phyloP scores from a whole-genome alignment of 371 early-diverging fungal genomes.

The Lichtheimia ramosa region DNA sequence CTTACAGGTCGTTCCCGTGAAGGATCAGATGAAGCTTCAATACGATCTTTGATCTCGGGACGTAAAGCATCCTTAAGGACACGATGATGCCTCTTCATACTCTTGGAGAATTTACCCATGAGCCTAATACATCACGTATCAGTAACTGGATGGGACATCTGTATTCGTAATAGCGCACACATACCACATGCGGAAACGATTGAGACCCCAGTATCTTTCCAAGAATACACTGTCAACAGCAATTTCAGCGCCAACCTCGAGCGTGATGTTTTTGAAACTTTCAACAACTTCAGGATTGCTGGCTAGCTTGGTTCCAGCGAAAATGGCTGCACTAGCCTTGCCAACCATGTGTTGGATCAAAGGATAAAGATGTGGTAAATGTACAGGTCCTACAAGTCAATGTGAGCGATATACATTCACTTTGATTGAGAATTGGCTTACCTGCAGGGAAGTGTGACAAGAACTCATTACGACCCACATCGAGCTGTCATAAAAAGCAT shows the following conservation, averaged over 20 bases:
- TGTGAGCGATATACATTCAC: neutral
- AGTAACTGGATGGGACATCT: too few relatives aligned
- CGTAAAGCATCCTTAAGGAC: constrained; percentile 6
- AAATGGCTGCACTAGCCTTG: constrained; percentile 20
- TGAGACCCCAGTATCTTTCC: constrained; percentile 12
- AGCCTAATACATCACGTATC: neutral
- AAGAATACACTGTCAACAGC: constrained; percentile 4
- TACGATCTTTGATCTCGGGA: constrained; percentile 8
- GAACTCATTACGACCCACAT: neutral
- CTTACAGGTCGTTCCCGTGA: constrained; percentile 7
- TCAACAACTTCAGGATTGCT: constrained; percentile 15
- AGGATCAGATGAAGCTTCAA: neutral
- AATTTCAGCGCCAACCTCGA: constrained; percentile 18
- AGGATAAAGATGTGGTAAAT: constrained; percentile 13
- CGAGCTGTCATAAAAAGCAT: neutral
- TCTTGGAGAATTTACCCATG: constrained; percentile 13
- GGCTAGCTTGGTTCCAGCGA: constrained; percentile 18
- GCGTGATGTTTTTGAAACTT: constrained; percentile 24
- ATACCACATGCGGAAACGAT: constrained; percentile 15
- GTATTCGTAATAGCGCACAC: neutral
- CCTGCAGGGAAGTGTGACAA: neutral
- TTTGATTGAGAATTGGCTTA: neutral
- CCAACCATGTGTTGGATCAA: constrained; percentile 20
- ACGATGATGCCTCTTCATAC: constrained; percentile 1
- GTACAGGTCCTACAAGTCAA: neutral